Percentiles rank a stretch among this genome's conserved stretches.
phyloP scores from a whole-genome alignment of 2,329 filamentous ascomycete species.

The Scedosporium aurantiacum region DNA sequence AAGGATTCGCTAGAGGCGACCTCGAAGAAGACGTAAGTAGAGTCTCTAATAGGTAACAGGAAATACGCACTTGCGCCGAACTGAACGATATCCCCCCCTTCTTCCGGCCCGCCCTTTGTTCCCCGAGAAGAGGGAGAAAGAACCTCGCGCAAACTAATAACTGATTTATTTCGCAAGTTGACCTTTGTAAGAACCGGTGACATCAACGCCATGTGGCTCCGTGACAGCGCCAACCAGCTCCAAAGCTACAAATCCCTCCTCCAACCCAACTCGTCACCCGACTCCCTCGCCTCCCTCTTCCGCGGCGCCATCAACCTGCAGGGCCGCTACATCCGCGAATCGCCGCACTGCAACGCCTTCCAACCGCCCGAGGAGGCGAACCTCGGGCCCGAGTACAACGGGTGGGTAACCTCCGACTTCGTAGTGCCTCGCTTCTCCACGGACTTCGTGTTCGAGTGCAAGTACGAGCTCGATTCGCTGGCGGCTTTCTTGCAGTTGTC shows the following conservation, averaged over 20 bases:
- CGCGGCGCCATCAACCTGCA: constrained; percentile 69
- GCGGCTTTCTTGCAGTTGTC: constrained; percentile 76
- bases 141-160: not conserved
- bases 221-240: constrained; percentile 75
- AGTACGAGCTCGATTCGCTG: constrained; percentile 87
- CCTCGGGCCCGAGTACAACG: constrained; percentile 45
- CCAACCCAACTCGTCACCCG: constrained; percentile 33
- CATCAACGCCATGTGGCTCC: constrained; percentile 87
- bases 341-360: constrained; percentile 89
- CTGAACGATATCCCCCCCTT: not conserved
- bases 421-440: constrained; percentile 55
- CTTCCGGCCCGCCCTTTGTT: no score
- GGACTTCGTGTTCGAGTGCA: constrained; percentile 79
- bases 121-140: not conserved
- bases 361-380: constrained; percentile 72
- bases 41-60: no score
- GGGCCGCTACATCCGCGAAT: constrained; percentile 54
- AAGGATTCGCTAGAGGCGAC: constrained; percentile 45
- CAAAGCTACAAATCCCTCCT: constrained; percentile 61
- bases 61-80: not conserved
- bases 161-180: constrained; percentile 30
- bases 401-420: constrained; percentile 46
- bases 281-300: constrained; percentile 57
- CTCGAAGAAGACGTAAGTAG: constrained; percentile 42
- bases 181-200: constrained; percentile 78